phyloP scores from a whole-genome alignment of 306 rosid species.

The Ormosia semicastrata region DNA sequence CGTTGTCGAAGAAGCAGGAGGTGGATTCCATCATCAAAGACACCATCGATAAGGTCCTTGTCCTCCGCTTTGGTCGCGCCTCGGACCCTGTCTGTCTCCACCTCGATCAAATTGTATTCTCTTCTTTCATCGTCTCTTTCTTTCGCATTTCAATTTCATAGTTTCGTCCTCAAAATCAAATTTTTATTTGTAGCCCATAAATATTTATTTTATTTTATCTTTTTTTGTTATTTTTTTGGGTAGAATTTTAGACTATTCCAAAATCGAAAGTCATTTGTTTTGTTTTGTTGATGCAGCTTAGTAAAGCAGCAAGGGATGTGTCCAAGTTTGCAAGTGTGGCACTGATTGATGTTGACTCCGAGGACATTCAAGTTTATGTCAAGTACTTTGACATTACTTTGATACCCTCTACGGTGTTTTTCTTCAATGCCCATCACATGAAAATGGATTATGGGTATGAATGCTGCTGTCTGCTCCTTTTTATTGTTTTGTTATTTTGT shows the following conservation, averaged over 20 bases:
- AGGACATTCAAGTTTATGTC: slow-evolving; percentile 68
- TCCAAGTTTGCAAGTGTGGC: slow-evolving; percentile 84
- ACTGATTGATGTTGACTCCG: slow-evolving; percentile 74
- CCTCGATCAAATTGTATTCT: slow-evolving; percentile 66
- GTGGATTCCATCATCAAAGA: slow-evolving; percentile 75
- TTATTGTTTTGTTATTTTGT: background rate
- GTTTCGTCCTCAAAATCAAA: background rate
- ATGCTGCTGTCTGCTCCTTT: background rate
- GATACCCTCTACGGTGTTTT: slow-evolving; percentile 77
- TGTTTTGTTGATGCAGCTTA: slow-evolving; percentile 47
- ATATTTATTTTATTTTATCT: background rate
- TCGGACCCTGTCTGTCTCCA: slow-evolving; percentile 65
- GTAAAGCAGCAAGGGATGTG: slow-evolving; percentile 71
- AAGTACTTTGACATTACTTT: slow-evolving; percentile 78
- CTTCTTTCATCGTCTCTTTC: background rate
- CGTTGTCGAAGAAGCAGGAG: slow-evolving; percentile 58
- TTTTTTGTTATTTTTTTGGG: background rate
- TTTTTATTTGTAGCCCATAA: background rate
- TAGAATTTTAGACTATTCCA: background rate
- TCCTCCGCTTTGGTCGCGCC: slow-evolving; percentile 79
- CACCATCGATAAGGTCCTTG: slow-evolving; percentile 81
- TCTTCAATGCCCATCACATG: slow-evolving; percentile 98
- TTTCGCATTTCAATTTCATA: background rate
- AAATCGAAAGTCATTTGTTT: background rate
- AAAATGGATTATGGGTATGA: slow-evolving; percentile 89